Evolutionary conservation across 306 rosid genomes (phyloP).

Genomic region (Styphnolobium japonicum): DNA sequence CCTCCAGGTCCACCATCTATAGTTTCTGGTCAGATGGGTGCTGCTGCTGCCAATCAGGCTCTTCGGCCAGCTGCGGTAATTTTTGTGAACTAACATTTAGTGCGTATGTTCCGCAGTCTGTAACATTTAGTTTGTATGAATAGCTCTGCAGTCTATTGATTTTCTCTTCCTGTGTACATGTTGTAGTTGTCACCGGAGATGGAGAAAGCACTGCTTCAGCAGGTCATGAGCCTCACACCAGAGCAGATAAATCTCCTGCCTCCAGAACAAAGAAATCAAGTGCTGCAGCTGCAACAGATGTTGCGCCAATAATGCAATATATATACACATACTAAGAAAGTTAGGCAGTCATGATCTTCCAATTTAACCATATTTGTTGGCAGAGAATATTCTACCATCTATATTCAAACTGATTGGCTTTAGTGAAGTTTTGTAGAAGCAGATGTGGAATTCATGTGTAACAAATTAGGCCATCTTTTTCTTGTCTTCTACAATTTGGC

Average conservation of each 20-base stretch:
- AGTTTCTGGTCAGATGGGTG: conserved; percentile 56
- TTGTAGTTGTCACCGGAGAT: conserved; percentile 82
- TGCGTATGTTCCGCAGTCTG: too few relatives aligned
- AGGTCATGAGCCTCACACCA: conserved; percentile 94
- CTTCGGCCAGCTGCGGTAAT: conserved; percentile 54
- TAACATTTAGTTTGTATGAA: not conserved
- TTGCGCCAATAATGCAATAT: conserved; percentile 66
- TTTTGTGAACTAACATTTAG: conserved; percentile 7
- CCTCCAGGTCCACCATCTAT: conserved; percentile 49
- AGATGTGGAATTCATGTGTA: conserved; percentile 8
- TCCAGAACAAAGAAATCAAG: conserved; percentile 94
- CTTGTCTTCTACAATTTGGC: not conserved
- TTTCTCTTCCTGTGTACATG: conserved; percentile 23
- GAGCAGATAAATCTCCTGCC: conserved; percentile 85
- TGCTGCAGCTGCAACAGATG: conserved; percentile 87
- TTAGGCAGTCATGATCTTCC: not conserved
- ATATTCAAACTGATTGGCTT: not conserved
- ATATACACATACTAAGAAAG: not conserved
- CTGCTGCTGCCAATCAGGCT: conserved; percentile 54
- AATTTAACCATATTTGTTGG: not conserved
- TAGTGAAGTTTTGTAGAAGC: conserved; percentile 11
- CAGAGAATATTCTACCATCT: conserved; percentile 16
- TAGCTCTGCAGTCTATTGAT: conserved; percentile 7
- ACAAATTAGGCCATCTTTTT: conserved; percentile 7
- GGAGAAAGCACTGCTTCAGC: conserved; percentile 96